Base-by-base conservation (phyloP, 305 asterid species). In the Fraxinus baroniana region DNA sequence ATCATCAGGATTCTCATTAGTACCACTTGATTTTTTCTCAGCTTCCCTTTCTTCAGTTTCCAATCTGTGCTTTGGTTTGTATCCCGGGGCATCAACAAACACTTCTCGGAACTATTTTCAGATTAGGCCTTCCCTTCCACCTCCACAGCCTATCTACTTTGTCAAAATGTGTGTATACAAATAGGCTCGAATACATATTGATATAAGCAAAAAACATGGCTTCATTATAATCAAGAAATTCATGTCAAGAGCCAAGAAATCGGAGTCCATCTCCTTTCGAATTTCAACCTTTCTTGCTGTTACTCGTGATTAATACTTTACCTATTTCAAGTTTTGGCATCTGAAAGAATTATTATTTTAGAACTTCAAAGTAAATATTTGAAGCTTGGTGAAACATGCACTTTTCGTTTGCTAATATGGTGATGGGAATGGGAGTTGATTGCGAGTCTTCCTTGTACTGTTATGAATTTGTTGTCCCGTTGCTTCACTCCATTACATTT, bases 1-100 rank as follows among this genome's bases (percentile, higher is more conserved):
- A 94, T 94, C 98, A 93, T 93, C 97, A 92, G 97, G 98, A 94
- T 94, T 94, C 97, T 84, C 93, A 84, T 82, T 89, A 74, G 86
- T 90, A 39, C 46, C 46, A 0, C 46, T 39, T 39, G 46, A 78
- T 64, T 74, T 76, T 30, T 20, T 20, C 30, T 26, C 82, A 6
- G 52, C 80, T 57, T 57, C 87, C 39, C 49, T 82, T 71, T 76
- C 88, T 46, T 64, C 85, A 7, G 77, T 85, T 57, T 81, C 85
- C 26, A 76, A 81, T 78, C 49, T 85, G 36, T 79, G 89, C 81
- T 90, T 90, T 80, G 78, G 90, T 28, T 82, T 93, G 28, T 80
- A 85, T 80, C 84, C 81, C 1, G 1, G 74, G 7, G 72, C 81
- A 28, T 79, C 90, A 33, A 52, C 84, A 15, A 82, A 75, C 76